Base-by-base conservation (phyloP, 345 rosid species). In the Syzygium oleosum region DNA sequence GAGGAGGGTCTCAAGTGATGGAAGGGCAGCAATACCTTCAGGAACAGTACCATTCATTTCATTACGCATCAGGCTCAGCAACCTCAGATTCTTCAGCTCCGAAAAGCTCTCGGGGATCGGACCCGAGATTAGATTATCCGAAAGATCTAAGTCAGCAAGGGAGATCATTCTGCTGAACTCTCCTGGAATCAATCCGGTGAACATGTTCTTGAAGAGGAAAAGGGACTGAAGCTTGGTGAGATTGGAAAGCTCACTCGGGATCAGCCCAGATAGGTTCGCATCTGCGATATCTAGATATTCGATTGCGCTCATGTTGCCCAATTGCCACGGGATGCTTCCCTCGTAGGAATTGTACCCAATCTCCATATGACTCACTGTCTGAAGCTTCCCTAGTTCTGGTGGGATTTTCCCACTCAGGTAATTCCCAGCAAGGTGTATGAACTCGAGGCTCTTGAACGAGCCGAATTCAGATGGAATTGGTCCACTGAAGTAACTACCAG, bases 401-500 rank as follows among this genome's bases (percentile, higher is more conserved):
- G 98, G 99, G 89, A 97, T 93, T 10, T 89, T 52, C 2, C 97
- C 99, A 68, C 88, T 79, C 52, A 97, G 94, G 51, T 85, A 87
- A 90, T 97, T 97, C 10, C 99, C 98, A 4, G 98, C 99, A 43
- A 96, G 89, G 89, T 97, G 99, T 87, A 97, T 91, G 88, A 94
- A 94, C 90, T 96, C 95, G 7, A 97, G 93, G 88, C 90, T 93
- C 90, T 90, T 91, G 89, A 96, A 97, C 84, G 90, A 92, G 52
- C 99, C 99, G 85, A 93, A 97, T 21, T 92, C 90, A 7, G 94
- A 77, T 52, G 99, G 99, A 68, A 97, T 97, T 27, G 97, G 92
- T 16, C 97, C 99, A 22, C 88, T 92, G 90, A 97, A 97, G 95
- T 95, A 97, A 87, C 98, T 97, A 25, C 99, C 99, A 9, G 99